Evolutionary conservation across 805 yeast species (phyloP), one percentile per base, ranked within the genome.

Genomic region (Metschnikowia arizonensis): DNA sequence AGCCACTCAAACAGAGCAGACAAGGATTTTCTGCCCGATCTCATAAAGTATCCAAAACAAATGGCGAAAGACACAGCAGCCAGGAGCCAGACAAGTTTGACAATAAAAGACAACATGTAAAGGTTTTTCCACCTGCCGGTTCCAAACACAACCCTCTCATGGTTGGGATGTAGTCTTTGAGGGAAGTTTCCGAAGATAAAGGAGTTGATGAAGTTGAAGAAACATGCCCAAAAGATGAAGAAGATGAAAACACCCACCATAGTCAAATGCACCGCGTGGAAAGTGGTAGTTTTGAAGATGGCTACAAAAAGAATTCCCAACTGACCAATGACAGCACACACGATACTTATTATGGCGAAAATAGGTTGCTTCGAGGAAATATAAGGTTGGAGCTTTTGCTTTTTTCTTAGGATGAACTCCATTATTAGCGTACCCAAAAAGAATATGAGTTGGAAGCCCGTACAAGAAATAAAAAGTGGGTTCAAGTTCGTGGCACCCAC

Each of bases 401-500:
- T 66, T 26, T 74, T 74, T 30, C 96, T 70, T 32, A 87, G 75
- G 48, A 68, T 71, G 52, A 76, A 78, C 59, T 87, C 96, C 51
- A 81, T 69, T 4, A 78, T 62, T 25, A 85, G 64, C 1, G 89
- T 74, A 30, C 86, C 71, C 30, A 81, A 79, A 52, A 79, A 86
- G 54, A 86, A 81, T 4, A 86, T 66, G 11, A 89, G 95, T 66
- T 88, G 96, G 60, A 81, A 73, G 0, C 83, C 87, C 1, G 87
- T 72, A 55, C 95, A 83, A 14, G 84, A 67, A 31, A 90, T 88
- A 64, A 91, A 91, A 17, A 90, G 64, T 1, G 96, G 95, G 61
- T 89, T 85, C 40, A 88, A 68, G 54, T 81, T 82, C 8, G 96
- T 85, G 8, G 97, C 97, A 3, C 91, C 97, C 41, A 90, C 78